Base-by-base conservation (phyloP, 2,329 filamentous ascomycete genomes). In the Ophiostoma novo-ulmi region DNA sequence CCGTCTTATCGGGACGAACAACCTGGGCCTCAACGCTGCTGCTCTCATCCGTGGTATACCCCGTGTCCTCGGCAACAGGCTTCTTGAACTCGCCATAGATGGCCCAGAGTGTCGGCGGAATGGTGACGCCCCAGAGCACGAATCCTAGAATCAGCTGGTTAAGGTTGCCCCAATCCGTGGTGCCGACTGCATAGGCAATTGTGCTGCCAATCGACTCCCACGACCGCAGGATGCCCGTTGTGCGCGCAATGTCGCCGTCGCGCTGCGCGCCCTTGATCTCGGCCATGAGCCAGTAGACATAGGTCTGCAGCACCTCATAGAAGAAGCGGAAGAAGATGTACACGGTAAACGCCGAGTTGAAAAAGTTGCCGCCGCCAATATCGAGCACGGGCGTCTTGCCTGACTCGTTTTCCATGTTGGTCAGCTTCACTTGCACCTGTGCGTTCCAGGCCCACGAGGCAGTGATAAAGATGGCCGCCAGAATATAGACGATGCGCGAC, bases 271-370 rank as follows among this genome's bases (percentile, higher is more conserved):
- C 52, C 52, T 58, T 58, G 52, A 58, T 58, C 52, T 58, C 52
- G 52, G 52, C 52, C 52, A 58, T 58, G n/a, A 58, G 52, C 52
- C 52, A 58, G 52, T 58, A 58, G n/a, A 58, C 52, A 26, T 58
- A 58, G 8, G 52, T 58, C 52, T 58, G 52, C 52, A 58, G 52
- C 52, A 26, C 52, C 52, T 58, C 52, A 11, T 58, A 58, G n/a
- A 58, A 58, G 52, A 58, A 58, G 52, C 52, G 52, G 52, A 58
- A 58, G 52, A 58, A 58, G 52, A 58, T 58, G 52, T 58, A 58
- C 14, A 58, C 52, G 52, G 52, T 22, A 13, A 58, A 58, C 22
- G 52, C 52, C n/a, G 52, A 58, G n/a, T 26, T 26, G 52, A 58
- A 58, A 4, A 58, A 22, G 22, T 17, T 22, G 52, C 52, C 52